phyloP scores from a whole-genome alignment of 192 early-diverging fungal genomes.

The Endogone sp. region DNA sequence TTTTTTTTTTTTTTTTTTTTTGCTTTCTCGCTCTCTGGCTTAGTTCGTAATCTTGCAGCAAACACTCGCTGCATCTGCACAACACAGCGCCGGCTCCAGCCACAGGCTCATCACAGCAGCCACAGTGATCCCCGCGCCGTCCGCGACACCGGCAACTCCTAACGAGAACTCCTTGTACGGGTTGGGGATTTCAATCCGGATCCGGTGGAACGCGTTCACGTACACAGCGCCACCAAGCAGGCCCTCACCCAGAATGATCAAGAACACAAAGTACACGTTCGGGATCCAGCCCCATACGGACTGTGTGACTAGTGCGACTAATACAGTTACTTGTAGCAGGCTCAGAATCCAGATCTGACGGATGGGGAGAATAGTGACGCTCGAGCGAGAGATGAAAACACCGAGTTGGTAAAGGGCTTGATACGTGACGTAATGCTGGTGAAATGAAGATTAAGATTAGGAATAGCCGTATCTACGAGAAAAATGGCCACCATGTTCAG shows the following conservation, averaged over 20 bases:
- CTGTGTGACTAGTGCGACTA: conserved; percentile 23
- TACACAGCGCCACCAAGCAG: conserved; percentile 39
- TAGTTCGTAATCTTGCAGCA: no score
- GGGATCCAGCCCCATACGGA: conserved; percentile 24
- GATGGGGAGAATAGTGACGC: conserved; percentile 24
- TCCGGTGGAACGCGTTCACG: conserved; percentile 35
- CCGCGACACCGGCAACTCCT: conserved; percentile 35
- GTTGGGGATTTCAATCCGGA: conserved; percentile 23
- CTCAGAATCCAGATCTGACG: conserved; percentile 33
- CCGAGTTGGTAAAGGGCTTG: conserved; percentile 40
- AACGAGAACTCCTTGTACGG: conserved; percentile 36
- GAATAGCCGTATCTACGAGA: conserved; percentile 1
- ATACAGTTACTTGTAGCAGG: conserved; percentile 20
- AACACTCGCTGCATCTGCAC: not conserved
- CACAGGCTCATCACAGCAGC: conserved; percentile 31
- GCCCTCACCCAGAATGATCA: conserved; percentile 36
- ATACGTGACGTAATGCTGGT: conserved; percentile 40
- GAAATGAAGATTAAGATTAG: no score
- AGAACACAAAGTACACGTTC: conserved; percentile 32
- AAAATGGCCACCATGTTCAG: no score
- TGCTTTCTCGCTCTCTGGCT: no score
- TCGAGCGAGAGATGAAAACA: conserved; percentile 39
- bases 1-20: no score
- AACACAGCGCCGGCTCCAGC: conserved; percentile 33
- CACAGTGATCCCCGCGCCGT: conserved; percentile 31